phyloP scores from a whole-genome alignment of 1,139 yeast species.

The Nakaseomyces delphensis region DNA sequence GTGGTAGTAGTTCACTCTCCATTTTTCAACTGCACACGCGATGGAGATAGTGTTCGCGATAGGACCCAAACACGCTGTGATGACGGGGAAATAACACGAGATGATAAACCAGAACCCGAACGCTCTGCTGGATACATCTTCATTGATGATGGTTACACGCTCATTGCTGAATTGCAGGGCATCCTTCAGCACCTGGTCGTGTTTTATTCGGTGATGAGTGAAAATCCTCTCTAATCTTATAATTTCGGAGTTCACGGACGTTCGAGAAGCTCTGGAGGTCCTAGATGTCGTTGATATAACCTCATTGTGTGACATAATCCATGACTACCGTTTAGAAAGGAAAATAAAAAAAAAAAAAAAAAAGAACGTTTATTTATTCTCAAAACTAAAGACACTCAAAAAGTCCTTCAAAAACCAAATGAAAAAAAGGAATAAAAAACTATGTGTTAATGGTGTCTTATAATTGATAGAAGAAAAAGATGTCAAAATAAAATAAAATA shows the following conservation, averaged over 20 bases:
- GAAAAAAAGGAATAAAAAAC: no score
- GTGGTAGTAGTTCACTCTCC: conserved; percentile 37
- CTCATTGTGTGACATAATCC: conserved; percentile 1
- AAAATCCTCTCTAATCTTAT: conserved; percentile 1
- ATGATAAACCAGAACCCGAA: conserved; percentile 53
- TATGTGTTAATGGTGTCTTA: no score
- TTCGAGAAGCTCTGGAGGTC: neutral
- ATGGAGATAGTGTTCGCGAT: conserved; percentile 64
- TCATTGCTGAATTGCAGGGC: conserved; percentile 22
- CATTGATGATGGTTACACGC: conserved; percentile 23
- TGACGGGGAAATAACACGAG: conserved; percentile 59
- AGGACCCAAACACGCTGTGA: conserved; percentile 73
- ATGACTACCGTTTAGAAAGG: no score
- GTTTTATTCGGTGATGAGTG: conserved; percentile 2
- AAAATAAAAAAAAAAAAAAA: no score
- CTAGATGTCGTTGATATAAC: neutral
- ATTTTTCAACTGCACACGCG: conserved; percentile 60
- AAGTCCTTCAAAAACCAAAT: no score
- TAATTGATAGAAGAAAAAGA: no score
- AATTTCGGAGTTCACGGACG: conserved; percentile 1
- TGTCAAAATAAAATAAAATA: no score
- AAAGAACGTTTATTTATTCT: no score
- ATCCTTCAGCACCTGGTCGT: conserved; percentile 13
- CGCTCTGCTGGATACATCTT: conserved; percentile 20
- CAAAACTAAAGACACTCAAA: no score